These are phyloP conservation scores for Leccinum variicolor DNA, from an alignment of 768 basidiomycete genomes.

Conservation along the genomic window DNA sequence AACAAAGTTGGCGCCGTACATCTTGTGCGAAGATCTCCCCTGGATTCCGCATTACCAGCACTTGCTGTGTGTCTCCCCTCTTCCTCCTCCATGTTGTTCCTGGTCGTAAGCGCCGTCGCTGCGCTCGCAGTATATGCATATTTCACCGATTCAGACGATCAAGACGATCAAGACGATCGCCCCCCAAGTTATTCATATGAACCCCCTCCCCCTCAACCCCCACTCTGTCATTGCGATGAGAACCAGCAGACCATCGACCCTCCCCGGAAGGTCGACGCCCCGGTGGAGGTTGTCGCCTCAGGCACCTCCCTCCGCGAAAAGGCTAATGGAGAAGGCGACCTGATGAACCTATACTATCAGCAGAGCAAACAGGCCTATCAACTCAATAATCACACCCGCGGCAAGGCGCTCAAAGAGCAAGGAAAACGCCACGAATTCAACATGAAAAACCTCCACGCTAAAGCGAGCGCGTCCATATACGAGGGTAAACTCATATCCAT, in stretches of 20 bases:
- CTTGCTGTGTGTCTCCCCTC: not conserved
- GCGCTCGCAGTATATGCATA: conserved; percentile 5
- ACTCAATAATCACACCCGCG: conserved; percentile 65
- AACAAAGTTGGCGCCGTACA: not conserved
- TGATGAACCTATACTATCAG: conserved; percentile 63
- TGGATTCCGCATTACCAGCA: not conserved
- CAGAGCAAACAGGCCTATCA: conserved; percentile 73
- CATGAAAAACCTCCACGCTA: conserved; percentile 73
- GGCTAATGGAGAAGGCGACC: conserved; percentile 75
- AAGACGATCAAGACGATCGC: conserved; percentile 2
- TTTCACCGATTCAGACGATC: conserved; percentile 1
- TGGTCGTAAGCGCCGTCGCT: conserved; percentile 8
- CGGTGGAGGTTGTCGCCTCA: not conserved
- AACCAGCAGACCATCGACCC: not conserved
- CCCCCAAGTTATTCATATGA: not conserved
- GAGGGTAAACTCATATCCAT: conserved; percentile 36
- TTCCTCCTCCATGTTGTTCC: conserved; percentile 10
- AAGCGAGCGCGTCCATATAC: conserved; percentile 87
- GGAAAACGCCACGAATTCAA: conserved; percentile 72
- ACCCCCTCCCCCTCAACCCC: not conserved
- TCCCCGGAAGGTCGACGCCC: not conserved
- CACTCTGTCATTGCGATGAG: conserved; percentile 5
- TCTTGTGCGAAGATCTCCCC: not conserved
- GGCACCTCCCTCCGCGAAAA: conserved; percentile 59
- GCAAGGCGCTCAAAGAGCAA: conserved; percentile 76